Percentiles rank a stretch among this genome's conserved stretches.
These are phyloP conservation scores for Cornus kousa DNA, from an alignment of 148 eudicot genomes.

Conservation along the genomic window DNA sequence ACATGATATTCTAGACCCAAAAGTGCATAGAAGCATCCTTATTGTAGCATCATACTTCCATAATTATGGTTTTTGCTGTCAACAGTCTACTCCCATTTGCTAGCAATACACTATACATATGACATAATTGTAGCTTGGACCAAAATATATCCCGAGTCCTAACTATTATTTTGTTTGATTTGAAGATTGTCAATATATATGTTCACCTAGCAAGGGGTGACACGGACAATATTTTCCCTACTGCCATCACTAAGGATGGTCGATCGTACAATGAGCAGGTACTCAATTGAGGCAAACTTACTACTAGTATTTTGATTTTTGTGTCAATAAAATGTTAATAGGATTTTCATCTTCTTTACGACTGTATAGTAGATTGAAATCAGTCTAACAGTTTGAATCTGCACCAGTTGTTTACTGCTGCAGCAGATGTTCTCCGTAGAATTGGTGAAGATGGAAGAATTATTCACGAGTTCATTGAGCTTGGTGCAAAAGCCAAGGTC, in stretches of 20 bases:
- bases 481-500: conserved; percentile 75
- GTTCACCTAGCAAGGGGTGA: conserved; percentile 96
- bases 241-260: conserved; percentile 91
- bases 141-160: not conserved
- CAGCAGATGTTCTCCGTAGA: conserved; percentile 70
- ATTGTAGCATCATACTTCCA: not conserved
- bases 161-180: conserved; percentile 12
- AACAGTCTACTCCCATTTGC: not conserved
- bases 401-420: conserved; percentile 78
- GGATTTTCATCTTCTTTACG: not conserved
- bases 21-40: too few relatives aligned
- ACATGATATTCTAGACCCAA: not conserved
- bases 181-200: conserved; percentile 85
- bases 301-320: not conserved
- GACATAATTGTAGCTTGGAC: not conserved
- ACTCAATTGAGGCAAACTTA: conserved; percentile 5
- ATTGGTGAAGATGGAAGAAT: conserved; percentile 83
- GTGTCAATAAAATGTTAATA: not conserved
- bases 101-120: not conserved
- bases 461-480: conserved; percentile 73
- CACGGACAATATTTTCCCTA: conserved; percentile 66
- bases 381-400: conserved; percentile 14
- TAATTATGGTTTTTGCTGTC: not conserved
- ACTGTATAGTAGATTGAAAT: not conserved
- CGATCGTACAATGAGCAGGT: conserved; percentile 97